Conservation (phyloP, 257 asterid genomes). For the Agastache rugosa region DNA sequence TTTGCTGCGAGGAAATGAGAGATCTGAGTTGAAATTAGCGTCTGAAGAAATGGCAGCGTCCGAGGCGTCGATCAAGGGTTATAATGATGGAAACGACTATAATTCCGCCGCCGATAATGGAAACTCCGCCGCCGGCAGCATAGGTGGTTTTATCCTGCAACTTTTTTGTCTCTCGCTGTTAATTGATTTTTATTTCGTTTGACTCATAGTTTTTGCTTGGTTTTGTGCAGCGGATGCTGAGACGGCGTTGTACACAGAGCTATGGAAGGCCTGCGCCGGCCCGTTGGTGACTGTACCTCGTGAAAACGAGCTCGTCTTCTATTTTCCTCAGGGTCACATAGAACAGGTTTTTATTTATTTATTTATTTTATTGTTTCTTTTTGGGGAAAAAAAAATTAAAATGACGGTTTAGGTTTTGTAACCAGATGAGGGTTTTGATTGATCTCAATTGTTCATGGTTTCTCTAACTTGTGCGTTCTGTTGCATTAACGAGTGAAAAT, state of each 20-base stretch:
- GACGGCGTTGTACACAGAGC: slow-evolving; percentile 81
- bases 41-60: slow-evolving; percentile 56
- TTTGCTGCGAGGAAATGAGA: slow-evolving; percentile 52
- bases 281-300: slow-evolving; percentile 94
- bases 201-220: neutral
- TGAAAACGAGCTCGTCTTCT: slow-evolving; percentile 77
- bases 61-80: slow-evolving; percentile 70
- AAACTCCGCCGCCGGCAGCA: slow-evolving; percentile 55
- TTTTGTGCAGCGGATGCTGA: slow-evolving; percentile 66
- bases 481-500: neutral
- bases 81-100: slow-evolving; percentile 45
- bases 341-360: slow-evolving; percentile 66
- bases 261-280: slow-evolving; percentile 98
- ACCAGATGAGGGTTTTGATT: neutral
- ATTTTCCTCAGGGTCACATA: slow-evolving; percentile 97
- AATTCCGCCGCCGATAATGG: slow-evolving; percentile 38
- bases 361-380: neutral
- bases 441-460: neutral
- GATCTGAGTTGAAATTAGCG: slow-evolving; percentile 58
- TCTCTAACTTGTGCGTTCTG: slow-evolving; percentile 17
- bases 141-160: slow-evolving; percentile 39
- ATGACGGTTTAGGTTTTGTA: neutral
- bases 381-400: neutral
- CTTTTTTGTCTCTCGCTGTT: neutral
- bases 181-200: neutral